Percentiles rank a stretch among this genome's conserved stretches.
phyloP scores from a whole-genome alignment of 257 asterid species.

The Ophiorrhiza pumila region DNA sequence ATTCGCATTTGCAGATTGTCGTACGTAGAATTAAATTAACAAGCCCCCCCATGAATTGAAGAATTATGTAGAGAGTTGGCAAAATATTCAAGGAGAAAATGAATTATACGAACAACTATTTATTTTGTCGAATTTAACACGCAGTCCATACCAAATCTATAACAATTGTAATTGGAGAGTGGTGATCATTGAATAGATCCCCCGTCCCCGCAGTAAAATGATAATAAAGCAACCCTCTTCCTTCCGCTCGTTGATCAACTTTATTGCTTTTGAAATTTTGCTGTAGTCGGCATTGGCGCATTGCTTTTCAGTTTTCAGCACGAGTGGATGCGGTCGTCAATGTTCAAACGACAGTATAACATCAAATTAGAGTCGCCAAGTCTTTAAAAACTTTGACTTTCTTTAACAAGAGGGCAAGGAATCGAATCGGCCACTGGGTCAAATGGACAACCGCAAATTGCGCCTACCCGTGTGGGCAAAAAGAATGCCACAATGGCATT shows the following conservation, averaged over 20 bases:
- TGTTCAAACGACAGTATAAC: not conserved
- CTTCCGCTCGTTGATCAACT: conserved; percentile 13
- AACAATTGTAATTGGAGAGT: not conserved
- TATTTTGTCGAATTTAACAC: not conserved
- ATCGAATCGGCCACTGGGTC: conserved; percentile 22
- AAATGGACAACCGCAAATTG: conserved; percentile 40
- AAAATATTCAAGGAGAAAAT: conserved; percentile 3
- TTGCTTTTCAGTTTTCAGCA: conserved; percentile 15
- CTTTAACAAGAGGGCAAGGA: conserved; percentile 20
- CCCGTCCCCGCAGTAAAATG: not conserved
- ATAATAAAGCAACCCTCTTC: not conserved
- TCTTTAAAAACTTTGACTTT: conserved; percentile 17
- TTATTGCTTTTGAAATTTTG: conserved; percentile 1
- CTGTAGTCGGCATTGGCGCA: not conserved
- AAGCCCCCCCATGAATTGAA: too few species aligned
- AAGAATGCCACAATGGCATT: conserved; percentile 33
- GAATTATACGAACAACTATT: conserved; percentile 8
- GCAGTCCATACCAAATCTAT: not conserved
- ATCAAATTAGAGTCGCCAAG: not conserved
- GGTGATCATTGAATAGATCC: too few species aligned
- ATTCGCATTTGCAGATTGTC: too few species aligned
- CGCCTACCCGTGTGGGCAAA: conserved; percentile 39
- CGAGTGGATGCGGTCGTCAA: not conserved
- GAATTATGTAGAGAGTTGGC: conserved; percentile 1
- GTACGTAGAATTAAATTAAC: too few species aligned